Evolutionary conservation across 192 early-diverging fungal species (phyloP).

Genomic region (Coemansia sp.): DNA sequence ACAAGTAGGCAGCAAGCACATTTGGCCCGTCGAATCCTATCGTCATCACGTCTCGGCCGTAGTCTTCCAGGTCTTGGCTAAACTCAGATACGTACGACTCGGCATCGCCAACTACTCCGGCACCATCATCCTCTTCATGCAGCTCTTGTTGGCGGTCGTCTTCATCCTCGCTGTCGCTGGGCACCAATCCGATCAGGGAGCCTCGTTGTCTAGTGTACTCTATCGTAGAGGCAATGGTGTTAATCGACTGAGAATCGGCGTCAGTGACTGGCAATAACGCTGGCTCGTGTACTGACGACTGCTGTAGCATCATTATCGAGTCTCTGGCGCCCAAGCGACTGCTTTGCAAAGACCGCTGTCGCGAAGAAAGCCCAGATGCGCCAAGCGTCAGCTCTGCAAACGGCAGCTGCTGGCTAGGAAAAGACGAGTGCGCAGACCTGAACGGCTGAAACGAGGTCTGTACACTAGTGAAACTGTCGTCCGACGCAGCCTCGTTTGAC

Average conservation of each 20-base stretch:
- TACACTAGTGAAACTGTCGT: conserved; percentile 25
- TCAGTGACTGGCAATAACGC: conserved; percentile 23
- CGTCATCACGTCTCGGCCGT: conserved; percentile 15
- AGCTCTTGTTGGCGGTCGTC: background rate
- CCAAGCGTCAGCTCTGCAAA: background rate
- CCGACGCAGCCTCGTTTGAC: conserved; percentile 1
- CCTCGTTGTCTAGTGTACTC: background rate
- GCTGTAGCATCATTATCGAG: background rate
- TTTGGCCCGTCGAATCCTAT: conserved; percentile 33
- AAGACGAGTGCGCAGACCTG: conserved; percentile 33
- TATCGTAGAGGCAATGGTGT: conserved; percentile 18
- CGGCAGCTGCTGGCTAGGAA: conserved; percentile 7
- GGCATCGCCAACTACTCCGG: conserved; percentile 6
- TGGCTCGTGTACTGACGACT: conserved; percentile 21
- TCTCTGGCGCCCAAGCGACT: background rate
- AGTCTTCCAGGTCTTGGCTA: conserved; percentile 44
- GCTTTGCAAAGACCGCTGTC: conserved; percentile 4
- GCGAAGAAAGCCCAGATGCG: background rate
- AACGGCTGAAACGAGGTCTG: conserved; percentile 31
- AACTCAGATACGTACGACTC: conserved; percentile 50
- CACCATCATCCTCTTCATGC: background rate
- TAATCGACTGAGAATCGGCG: conserved; percentile 18
- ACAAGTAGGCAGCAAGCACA: conserved; percentile 27
- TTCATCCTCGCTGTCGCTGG: conserved; percentile 13
- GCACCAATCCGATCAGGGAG: conserved; percentile 24